A percentile compares a stretch with the other conserved stretches of the same genome.
phyloP scores from a whole-genome alignment of 2,329 filamentous ascomycete species.

The Phaeosphaeria sp. region DNA sequence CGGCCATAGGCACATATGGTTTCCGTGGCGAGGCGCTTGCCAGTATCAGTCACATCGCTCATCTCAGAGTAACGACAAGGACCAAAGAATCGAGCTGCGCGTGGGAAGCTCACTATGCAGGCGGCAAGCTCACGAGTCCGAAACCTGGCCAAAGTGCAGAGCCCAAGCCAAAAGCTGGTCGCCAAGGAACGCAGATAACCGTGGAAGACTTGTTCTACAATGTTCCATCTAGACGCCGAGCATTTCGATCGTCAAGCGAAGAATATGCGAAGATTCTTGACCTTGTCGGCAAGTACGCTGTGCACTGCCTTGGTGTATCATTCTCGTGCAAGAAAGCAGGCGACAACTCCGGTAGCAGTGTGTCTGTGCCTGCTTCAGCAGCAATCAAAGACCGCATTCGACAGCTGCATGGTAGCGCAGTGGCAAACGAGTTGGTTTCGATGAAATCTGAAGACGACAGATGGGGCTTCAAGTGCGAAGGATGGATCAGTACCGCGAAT shows the following conservation, averaged over 20 bases:
- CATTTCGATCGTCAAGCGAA: constrained; percentile 89
- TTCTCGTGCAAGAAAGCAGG: constrained; percentile 98
- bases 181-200: constrained; percentile 90
- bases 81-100: constrained; percentile 87
- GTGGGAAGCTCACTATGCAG: constrained; percentile 87
- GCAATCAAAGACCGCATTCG: constrained; percentile 83
- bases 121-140: constrained; percentile 78
- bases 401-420: constrained; percentile 81
- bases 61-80: constrained; percentile 92
- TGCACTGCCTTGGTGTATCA: constrained; percentile 88
- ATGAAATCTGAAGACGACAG: constrained; percentile 75
- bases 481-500: constrained; percentile 90
- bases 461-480: constrained; percentile 83
- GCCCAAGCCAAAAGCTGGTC: constrained; percentile 85
- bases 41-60: constrained; percentile 98
- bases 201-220: constrained; percentile 99
- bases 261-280: constrained; percentile 99
- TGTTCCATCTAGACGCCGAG: constrained; percentile 82
- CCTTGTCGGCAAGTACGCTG: constrained; percentile 88
- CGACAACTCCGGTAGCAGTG: constrained; percentile 75
- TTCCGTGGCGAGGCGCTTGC: constrained; percentile 95
- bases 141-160: constrained; percentile 89
- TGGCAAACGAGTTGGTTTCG: constrained; percentile 87
- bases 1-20: constrained; percentile 92
- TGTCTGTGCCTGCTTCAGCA: constrained; percentile 78